Base-by-base conservation (phyloP, 2,329 filamentous ascomycete species). In the Huntiella savannae region DNA sequence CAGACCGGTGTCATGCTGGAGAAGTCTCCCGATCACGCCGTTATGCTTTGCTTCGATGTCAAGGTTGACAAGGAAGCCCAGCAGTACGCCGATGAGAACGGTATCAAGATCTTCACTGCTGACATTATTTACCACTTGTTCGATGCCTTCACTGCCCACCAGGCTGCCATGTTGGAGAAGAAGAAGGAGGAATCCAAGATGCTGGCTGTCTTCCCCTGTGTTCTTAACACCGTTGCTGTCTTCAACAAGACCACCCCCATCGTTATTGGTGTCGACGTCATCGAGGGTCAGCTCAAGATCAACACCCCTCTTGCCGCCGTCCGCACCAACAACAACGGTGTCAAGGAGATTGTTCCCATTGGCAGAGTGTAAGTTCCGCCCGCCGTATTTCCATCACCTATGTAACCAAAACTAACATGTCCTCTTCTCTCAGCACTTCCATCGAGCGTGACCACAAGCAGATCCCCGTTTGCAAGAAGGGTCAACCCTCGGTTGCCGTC, bases 41-140 rank as follows among this genome's bases (percentile, higher is more conserved):
- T 96, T 60, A 98, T 98, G 91, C 77, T 98, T 43, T 96, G 91
- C 62, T 98, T 98, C 71, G 92, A 98, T 61, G 91, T 98, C 65
- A 96, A 95, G 68, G 84, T 98, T 12, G 91, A 98, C 66, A 96
- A 94, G 63, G 91, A 98, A 59, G 91, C 91, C 1, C 77, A 81
- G 53, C 71, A 75, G 7, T 93, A 96, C 56, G 91, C 91, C 8
- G 85, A 95, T 13, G 86, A 96, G 48, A 78, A 93, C 52, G 86
- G 86, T 44, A 83, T 98, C 66, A 96, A 93, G 70, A 83, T 98
- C 56, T 98, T 98, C 68, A 93, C 85, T 3, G 91, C 92, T 2
- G 88, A 98, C 62, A 98, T 98, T 56, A 98, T 98, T 58, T 98
- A 98, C 64, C 91, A 98, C 62, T 69, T 98, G 49, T 98, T 98